Percentiles rank a stretch among this genome's conserved stretches.
Evolutionary conservation across 2,329 filamentous ascomycete genomes (phyloP).

Genomic region (Aureobasidium vineae): DNA sequence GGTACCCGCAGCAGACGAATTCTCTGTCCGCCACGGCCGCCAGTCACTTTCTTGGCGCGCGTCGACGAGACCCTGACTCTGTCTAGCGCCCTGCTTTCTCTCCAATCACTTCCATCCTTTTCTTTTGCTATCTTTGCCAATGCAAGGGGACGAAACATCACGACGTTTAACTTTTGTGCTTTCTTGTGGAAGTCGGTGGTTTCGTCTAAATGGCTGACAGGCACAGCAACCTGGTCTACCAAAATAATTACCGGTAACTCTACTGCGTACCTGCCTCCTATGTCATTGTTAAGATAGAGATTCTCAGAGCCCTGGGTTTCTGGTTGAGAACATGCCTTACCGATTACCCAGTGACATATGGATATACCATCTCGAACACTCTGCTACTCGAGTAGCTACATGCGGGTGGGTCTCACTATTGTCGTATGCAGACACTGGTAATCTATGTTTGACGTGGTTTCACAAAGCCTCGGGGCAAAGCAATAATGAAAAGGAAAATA

Average conservation of each 20-base stretch:
- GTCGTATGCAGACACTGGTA: neutral
- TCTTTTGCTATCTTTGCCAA: constrained; percentile 2
- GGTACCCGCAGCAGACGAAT: neutral
- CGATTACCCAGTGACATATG: too few species aligned
- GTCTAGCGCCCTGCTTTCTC: neutral
- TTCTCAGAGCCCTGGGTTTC: neutral
- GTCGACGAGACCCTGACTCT: constrained; percentile 3
- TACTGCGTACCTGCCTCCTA: neutral
- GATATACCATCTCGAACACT: neutral
- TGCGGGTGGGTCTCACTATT: neutral
- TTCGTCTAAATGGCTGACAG: neutral
- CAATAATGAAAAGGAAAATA: neutral
- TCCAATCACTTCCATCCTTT: constrained; percentile 19
- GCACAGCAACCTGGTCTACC: neutral
- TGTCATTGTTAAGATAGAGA: neutral
- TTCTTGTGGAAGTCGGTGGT: neutral
- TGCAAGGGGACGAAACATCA: constrained; percentile 10
- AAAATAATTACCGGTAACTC: too few species aligned
- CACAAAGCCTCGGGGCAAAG: neutral
- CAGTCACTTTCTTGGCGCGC: constrained; percentile 1
- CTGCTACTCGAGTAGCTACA: neutral
- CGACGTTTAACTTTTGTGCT: neutral
- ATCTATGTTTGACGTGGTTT: neutral
- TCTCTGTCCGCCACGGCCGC: constrained; percentile 7
- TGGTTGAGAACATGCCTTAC: too few species aligned